Conservation (phyloP, 495 filamentous ascomycete genomes). For the Apodospora peruviana region DNA sequence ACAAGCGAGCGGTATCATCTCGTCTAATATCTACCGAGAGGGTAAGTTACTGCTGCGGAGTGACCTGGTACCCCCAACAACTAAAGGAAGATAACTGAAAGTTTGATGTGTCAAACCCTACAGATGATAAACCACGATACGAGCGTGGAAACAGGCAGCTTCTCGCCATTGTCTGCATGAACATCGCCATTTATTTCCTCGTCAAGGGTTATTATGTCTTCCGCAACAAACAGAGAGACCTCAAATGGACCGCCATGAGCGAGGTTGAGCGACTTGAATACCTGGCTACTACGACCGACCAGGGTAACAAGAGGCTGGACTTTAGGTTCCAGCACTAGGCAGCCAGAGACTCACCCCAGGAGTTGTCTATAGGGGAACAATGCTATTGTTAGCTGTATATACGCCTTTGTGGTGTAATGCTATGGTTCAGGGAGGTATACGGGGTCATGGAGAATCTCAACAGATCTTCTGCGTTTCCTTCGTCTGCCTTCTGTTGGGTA, state of each 20-base stretch:
- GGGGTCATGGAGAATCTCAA: no score
- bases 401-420: no score
- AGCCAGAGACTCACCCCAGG: no score
- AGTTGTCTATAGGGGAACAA: no score
- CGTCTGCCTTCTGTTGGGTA: no score
- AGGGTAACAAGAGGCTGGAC: conserved; percentile 70
- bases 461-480: no score
- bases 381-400: no score
- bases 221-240: conserved; percentile 43
- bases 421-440: no score
- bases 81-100: background rate
- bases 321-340: conserved; percentile 44
- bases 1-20: conserved; percentile 57
- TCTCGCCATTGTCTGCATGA: conserved; percentile 50
- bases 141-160: conserved; percentile 57
- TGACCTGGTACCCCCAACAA: conserved; percentile 32
- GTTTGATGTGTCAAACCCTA: no score
- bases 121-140: conserved; percentile 56
- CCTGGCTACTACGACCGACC: conserved; percentile 58
- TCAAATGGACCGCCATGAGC: conserved; percentile 58
- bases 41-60: conserved; percentile 22
- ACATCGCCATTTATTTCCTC: conserved; percentile 49
- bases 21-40: conserved; percentile 59
- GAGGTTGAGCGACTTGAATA: conserved; percentile 57
- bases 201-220: conserved; percentile 60